Evolutionary conservation across 2,329 filamentous ascomycete genomes (phyloP).

Genomic region (Colletotrichum sp.): DNA sequence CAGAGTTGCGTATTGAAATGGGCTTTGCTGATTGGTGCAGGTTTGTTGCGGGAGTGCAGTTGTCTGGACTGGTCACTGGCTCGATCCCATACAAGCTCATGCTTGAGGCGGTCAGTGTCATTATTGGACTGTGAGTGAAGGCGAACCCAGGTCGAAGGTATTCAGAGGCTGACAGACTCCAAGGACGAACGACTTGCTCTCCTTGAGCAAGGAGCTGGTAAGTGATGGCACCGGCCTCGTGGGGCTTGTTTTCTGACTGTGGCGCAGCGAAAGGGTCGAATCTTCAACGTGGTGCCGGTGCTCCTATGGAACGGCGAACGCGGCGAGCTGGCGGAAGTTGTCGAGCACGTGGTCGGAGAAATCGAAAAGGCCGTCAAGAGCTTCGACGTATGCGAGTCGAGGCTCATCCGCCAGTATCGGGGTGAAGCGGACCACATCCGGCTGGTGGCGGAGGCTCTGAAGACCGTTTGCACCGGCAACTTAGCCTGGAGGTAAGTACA

Average conservation of each 20-base stretch:
- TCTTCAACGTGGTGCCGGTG: constrained; percentile 12
- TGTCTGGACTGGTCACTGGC: not conserved
- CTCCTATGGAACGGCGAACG: not conserved
- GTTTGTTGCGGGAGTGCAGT: not conserved
- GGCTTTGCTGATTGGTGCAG: constrained; percentile 1
- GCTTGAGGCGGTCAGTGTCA: constrained; percentile 2
- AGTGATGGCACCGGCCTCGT: not conserved
- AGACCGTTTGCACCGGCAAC: constrained; percentile 18
- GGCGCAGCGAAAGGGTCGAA: not conserved
- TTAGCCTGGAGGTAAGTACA: constrained; percentile 14
- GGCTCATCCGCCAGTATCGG: not conserved
- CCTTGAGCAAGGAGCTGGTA: constrained; percentile 15
- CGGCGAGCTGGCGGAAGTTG: not conserved
- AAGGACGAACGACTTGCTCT: constrained; percentile 20
- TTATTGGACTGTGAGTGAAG: constrained; percentile 9
- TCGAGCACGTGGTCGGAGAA: constrained; percentile 2
- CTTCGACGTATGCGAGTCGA: constrained; percentile 8
- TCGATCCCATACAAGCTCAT: constrained; percentile 1
- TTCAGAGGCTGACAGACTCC: not conserved
- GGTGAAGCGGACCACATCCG: not conserved
- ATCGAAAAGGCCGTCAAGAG: constrained; percentile 7
- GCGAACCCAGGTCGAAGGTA: not conserved
- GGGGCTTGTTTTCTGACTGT: not conserved
- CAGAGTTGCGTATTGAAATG: not conserved
- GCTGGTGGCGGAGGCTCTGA: constrained; percentile 1